Evolutionary conservation across 345 rosid genomes (phyloP).

Genomic region (Corchorus capsularis): DNA sequence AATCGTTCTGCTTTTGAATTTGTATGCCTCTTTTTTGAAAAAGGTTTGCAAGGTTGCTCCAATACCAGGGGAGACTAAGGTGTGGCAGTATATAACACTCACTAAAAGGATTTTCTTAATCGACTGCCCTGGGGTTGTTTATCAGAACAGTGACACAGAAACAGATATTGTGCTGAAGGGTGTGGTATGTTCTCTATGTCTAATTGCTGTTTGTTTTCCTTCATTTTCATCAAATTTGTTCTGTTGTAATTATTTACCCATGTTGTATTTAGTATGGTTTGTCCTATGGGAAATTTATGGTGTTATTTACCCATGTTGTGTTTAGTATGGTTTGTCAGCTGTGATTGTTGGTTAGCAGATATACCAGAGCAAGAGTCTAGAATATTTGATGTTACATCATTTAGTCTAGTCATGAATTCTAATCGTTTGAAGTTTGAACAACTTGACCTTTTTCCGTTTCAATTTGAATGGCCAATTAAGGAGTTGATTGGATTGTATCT

Average conservation of each 20-base stretch:
- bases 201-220: not conserved
- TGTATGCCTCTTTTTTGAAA: slow-evolving; percentile 1
- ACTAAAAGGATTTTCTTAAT: slow-evolving; percentile 94
- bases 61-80: slow-evolving; percentile 98
- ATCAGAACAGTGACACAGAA: slow-evolving; percentile 84
- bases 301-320: not conserved
- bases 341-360: not conserved
- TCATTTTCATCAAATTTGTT: not conserved
- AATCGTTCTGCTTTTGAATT: not conserved
- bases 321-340: not conserved
- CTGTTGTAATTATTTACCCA: not conserved
- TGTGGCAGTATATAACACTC: slow-evolving; percentile 94
- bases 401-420: not conserved
- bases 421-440: not conserved
- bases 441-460: not conserved
- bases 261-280: not conserved
- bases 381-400: not conserved
- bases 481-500: not conserved
- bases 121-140: slow-evolving; percentile 98
- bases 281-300: not conserved
- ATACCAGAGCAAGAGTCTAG: not conserved
- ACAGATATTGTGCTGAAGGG: slow-evolving; percentile 95
- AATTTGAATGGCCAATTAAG: not conserved
- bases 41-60: slow-evolving; percentile 99
- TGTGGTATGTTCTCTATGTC: slow-evolving; percentile 60